Conservation (phyloP, 2,329 filamentous ascomycete species). For the Delphinella strobiligena region DNA sequence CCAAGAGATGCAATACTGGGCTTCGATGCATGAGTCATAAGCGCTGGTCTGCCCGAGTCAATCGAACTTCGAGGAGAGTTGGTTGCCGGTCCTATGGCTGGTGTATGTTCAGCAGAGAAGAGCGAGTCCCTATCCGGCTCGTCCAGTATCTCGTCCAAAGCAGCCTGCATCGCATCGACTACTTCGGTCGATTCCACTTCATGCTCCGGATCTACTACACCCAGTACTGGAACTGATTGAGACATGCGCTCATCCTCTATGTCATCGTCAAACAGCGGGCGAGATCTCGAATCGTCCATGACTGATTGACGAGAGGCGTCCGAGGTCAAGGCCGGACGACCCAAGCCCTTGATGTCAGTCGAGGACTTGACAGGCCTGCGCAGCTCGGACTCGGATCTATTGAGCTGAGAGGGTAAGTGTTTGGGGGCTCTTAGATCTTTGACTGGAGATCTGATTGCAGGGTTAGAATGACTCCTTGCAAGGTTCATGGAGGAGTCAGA, state of each 20-base stretch:
- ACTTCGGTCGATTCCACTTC: slow-evolving; percentile 48
- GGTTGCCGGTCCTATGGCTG: slow-evolving; percentile 40
- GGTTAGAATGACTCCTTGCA: slow-evolving; percentile 1
- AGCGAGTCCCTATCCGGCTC: slow-evolving; percentile 54
- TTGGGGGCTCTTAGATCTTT: not conserved
- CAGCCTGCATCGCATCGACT: slow-evolving; percentile 85
- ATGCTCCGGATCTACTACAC: slow-evolving; percentile 67
- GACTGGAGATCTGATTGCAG: not conserved
- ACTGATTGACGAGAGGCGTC: slow-evolving; percentile 49
- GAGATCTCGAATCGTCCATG: slow-evolving; percentile 50
- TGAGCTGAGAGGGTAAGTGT: not conserved
- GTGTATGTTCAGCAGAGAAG: slow-evolving; percentile 39
- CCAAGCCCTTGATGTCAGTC: slow-evolving; percentile 39
- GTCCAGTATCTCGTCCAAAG: slow-evolving; percentile 82
- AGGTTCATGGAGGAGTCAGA: slow-evolving; percentile 1
- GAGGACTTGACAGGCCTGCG: slow-evolving; percentile 49
- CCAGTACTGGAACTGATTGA: slow-evolving; percentile 66
- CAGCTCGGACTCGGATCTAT: slow-evolving; percentile 31
- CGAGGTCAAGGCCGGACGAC: slow-evolving; percentile 32
- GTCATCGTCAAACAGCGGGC: slow-evolving; percentile 70
- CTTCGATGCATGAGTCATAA: slow-evolving; percentile 44
- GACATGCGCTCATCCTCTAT: slow-evolving; percentile 60
- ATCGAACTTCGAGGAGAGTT: slow-evolving; percentile 20
- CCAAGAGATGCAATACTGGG: slow-evolving; percentile 86
- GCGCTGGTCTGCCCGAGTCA: slow-evolving; percentile 39